These are phyloP conservation scores for Teunomyces stri DNA, from an alignment of 805 yeast species.

Conservation along the genomic window DNA sequence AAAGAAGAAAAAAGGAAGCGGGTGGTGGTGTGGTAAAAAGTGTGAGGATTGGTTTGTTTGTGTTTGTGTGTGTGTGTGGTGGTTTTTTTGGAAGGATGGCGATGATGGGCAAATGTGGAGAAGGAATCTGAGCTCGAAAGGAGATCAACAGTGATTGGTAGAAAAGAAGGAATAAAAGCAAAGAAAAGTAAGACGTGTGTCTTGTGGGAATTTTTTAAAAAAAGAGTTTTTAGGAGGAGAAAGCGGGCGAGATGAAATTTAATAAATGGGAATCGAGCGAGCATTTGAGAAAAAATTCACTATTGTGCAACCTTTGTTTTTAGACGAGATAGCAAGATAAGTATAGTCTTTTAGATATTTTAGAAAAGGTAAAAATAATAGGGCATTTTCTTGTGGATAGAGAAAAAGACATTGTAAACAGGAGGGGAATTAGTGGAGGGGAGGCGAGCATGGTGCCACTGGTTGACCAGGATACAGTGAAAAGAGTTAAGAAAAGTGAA, in stretches of 20 bases:
- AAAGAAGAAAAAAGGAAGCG: not conserved
- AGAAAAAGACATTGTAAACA: too few species aligned
- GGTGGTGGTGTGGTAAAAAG: not conserved
- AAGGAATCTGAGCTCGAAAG: too few species aligned
- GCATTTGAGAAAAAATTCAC: not conserved
- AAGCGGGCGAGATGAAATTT: not conserved
- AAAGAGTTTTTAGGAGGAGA: not conserved
- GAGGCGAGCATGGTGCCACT: not conserved
- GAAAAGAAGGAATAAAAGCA: not conserved
- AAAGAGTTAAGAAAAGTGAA: too few species aligned
- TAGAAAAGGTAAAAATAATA: not conserved
- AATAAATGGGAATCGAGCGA: not conserved
- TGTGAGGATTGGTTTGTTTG: too few species aligned
- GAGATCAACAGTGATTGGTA: not conserved
- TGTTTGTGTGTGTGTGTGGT: too few species aligned
- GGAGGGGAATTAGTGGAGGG: too few species aligned
- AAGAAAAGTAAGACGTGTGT: not conserved
- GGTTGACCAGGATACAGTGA: not conserved
- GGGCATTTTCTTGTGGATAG: not conserved
- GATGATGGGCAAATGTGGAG: too few species aligned
- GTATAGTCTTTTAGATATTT: not conserved
- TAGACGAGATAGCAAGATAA: constrained; percentile 1
- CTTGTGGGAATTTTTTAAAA: not conserved
- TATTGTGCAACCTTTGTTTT: not conserved
- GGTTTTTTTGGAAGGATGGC: too few species aligned